phyloP scores from a whole-genome alignment of 352 stramenopile genomes.

The Globisporangium cederbergense region DNA sequence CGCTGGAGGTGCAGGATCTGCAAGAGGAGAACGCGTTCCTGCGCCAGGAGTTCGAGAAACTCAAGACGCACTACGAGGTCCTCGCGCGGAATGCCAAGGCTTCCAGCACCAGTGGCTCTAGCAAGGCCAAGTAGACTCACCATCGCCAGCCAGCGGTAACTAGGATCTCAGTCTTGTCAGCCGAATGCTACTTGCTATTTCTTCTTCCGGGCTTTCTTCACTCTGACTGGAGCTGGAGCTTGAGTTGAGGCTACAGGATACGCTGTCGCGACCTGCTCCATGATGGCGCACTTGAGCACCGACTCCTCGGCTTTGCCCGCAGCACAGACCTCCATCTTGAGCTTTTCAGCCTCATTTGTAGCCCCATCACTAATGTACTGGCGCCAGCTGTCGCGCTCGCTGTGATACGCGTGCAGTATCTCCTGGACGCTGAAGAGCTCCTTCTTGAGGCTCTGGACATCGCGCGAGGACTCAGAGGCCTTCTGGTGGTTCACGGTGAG shows the following conservation, averaged over 20 bases:
- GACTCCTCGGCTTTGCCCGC: slow-evolving; percentile 28
- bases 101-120: not conserved
- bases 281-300: slow-evolving; percentile 36
- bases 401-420: slow-evolving; percentile 33
- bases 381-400: slow-evolving; percentile 2
- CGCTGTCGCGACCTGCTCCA: slow-evolving; percentile 33
- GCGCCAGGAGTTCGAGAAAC: slow-evolving; percentile 59
- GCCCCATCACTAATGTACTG: slow-evolving; percentile 6
- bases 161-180: not conserved
- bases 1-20: slow-evolving; percentile 45
- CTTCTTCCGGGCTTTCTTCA: not conserved
- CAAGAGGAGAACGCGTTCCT: slow-evolving; percentile 69
- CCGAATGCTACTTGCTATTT: not conserved
- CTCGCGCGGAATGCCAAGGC: slow-evolving; percentile 18
- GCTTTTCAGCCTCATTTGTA: slow-evolving; percentile 15
- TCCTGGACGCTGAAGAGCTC: slow-evolving; percentile 48
- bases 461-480: slow-evolving; percentile 39
- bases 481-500: slow-evolving; percentile 44
- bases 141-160: not conserved
- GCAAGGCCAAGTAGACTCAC: slow-evolving; percentile 2
- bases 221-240: not conserved
- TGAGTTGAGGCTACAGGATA: too few species aligned
- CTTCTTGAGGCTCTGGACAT: slow-evolving; percentile 47
- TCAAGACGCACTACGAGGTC: slow-evolving; percentile 61
- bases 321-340: not conserved